These are phyloP conservation scores for Chaetomiaceae sp. DNA, from an alignment of 2,329 filamentous ascomycete species.

Conservation along the genomic window DNA sequence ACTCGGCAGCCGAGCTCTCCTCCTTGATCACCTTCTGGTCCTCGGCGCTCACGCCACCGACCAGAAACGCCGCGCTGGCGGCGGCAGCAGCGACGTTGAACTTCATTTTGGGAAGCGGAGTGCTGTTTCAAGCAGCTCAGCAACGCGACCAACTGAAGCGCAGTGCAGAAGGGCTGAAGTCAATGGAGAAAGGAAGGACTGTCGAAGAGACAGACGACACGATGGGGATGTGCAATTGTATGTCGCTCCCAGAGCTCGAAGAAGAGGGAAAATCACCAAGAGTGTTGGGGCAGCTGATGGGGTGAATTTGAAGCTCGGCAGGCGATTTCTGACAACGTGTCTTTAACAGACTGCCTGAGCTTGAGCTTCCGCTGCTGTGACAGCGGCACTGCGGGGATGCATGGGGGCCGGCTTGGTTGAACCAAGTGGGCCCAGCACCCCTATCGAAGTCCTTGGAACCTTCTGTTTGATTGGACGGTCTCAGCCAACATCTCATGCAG, in stretches of 20 bases:
- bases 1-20: slow-evolving; percentile 43
- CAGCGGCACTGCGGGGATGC: slow-evolving; percentile 23
- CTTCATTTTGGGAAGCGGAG: slow-evolving; percentile 61
- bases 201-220: slow-evolving; percentile 27
- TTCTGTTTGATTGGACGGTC: slow-evolving; percentile 21
- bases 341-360: slow-evolving; percentile 25
- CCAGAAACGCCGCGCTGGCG: slow-evolving; percentile 68
- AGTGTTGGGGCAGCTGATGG: slow-evolving; percentile 18
- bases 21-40: slow-evolving; percentile 56
- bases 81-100: slow-evolving; percentile 74
- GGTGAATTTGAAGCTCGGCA: slow-evolving; percentile 24
- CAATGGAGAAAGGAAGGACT: slow-evolving; percentile 16
- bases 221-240: slow-evolving; percentile 30
- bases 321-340: slow-evolving; percentile 29
- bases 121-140: slow-evolving; percentile 20
- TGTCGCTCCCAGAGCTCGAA: slow-evolving; percentile 38
- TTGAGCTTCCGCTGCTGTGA: slow-evolving; percentile 19
- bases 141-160: slow-evolving; percentile 2
- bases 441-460: slow-evolving; percentile 26
- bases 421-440: slow-evolving; percentile 18
- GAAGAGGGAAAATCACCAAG: slow-evolving; percentile 27
- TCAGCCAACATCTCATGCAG: neutral
- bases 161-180: slow-evolving; percentile 4
- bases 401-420: slow-evolving; percentile 6
- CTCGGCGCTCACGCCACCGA: slow-evolving; percentile 65